A percentile compares a stretch with the other conserved stretches of the same genome.
phyloP scores from a whole-genome alignment of 2,329 filamentous ascomycete genomes.

The Beauveria pseudobassiana region DNA sequence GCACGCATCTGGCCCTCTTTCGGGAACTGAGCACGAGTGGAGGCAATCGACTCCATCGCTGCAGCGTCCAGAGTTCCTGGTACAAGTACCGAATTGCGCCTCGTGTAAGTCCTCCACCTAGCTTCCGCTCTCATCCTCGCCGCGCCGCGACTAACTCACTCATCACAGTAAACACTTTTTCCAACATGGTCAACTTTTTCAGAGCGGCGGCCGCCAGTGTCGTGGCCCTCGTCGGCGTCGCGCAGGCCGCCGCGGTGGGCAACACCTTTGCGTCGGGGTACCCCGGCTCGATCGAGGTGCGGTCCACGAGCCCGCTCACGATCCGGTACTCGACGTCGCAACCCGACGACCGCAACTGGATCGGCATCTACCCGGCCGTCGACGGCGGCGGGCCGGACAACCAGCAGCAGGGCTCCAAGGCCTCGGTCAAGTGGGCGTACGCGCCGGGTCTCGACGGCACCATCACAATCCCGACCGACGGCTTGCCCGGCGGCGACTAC shows the following conservation, averaged over 20 bases:
- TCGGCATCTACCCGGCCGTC: conserved; percentile 6
- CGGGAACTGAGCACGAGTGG: background rate
- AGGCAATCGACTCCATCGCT: background rate
- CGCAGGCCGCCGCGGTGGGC: conserved; percentile 5
- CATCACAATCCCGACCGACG: conserved; percentile 2
- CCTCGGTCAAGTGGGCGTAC: conserved; percentile 5
- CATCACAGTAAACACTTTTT: background rate
- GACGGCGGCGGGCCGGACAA: conserved; percentile 9
- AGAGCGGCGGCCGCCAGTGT: background rate
- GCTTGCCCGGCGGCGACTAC: conserved; percentile 6
- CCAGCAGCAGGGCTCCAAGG: background rate
- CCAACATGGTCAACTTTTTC: conserved; percentile 8
- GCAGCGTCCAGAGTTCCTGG: background rate
- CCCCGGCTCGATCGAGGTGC: conserved; percentile 1
- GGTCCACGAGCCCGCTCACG: conserved; percentile 2
- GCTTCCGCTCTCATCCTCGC: background rate
- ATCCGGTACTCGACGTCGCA: conserved; percentile 9
- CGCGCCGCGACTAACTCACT: background rate
- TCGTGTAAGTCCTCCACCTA: background rate
- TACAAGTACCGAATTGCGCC: background rate
- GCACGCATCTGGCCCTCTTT: background rate
- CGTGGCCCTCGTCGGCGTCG: background rate
- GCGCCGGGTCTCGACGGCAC: background rate
- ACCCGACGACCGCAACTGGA: conserved; percentile 10
- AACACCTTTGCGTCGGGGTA: background rate